phyloP scores from a whole-genome alignment of 306 rosid genomes.

The Lathyrus tuberosus region DNA sequence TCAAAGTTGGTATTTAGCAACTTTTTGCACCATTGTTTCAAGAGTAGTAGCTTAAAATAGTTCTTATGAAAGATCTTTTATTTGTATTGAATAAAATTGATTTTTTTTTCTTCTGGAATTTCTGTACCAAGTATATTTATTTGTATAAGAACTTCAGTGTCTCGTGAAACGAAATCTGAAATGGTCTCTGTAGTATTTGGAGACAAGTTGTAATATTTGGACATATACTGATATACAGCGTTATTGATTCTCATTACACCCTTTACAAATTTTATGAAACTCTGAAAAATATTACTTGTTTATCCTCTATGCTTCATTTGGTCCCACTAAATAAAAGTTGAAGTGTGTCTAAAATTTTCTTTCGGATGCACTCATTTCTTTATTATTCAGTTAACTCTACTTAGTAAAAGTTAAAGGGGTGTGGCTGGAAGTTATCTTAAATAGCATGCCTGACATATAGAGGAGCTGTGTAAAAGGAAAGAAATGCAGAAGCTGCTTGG shows the following conservation, averaged over 20 bases:
- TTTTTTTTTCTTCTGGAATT: not conserved
- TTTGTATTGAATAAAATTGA: not conserved
- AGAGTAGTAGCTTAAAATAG: constrained; percentile 10
- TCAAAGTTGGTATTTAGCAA: not conserved
- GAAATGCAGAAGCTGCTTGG: no score
- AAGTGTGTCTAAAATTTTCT: no score
- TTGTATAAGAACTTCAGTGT: not conserved
- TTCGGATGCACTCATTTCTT: no score
- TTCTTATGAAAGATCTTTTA: not conserved
- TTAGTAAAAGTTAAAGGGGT: no score
- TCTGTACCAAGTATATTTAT: not conserved
- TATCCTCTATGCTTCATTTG: no score
- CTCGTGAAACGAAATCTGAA: not conserved
- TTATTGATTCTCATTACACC: not conserved
- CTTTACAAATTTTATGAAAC: no score
- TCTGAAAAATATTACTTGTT: no score
- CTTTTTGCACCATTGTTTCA: constrained; percentile 5
- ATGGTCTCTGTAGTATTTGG: not conserved
- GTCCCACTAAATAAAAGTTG: no score
- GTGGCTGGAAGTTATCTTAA: no score
- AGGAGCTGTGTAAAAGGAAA: no score
- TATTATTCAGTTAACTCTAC: no score
- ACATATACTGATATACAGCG: not conserved
- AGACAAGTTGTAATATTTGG: not conserved
- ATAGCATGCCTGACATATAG: no score